Conservation (phyloP, 495 filamentous ascomycete species). For the Chaetomidium leptoderma region DNA sequence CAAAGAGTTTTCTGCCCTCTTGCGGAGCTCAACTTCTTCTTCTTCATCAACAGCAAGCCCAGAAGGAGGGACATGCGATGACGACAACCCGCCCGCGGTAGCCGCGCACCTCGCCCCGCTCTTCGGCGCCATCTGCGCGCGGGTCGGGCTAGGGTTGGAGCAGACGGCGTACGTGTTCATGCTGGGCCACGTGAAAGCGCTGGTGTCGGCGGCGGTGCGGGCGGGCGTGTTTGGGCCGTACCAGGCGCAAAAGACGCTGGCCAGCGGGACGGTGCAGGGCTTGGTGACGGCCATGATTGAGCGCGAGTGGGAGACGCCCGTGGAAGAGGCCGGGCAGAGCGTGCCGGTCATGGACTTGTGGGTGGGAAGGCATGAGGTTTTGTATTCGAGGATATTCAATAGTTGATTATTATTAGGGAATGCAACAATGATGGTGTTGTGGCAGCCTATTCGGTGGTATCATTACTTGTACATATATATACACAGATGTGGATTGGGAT, state of each 20-base stretch:
- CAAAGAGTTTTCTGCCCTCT: conserved; percentile 33
- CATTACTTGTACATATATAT: conserved; percentile 4
- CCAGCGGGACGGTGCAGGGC: conserved; percentile 56
- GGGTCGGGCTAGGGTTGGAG: conserved; percentile 56
- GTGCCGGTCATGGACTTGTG: conserved; percentile 89
- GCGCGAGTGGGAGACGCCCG: conserved; percentile 50
- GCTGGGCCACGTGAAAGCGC: conserved; percentile 80
- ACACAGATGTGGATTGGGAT: neutral
- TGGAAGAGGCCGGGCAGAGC: conserved; percentile 80
- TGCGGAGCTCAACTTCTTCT: conserved; percentile 18
- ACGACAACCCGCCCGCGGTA: conserved; percentile 31
- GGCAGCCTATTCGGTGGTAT: neutral
- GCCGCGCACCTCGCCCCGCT: conserved; percentile 73
- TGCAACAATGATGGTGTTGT: neutral
- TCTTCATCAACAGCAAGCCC: conserved; percentile 1
- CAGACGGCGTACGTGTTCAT: conserved; percentile 81
- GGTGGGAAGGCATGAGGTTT: conserved; percentile 88
- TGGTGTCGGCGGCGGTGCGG: conserved; percentile 83
- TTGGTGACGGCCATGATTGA: conserved; percentile 59
- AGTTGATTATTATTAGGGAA: conserved; percentile 29
- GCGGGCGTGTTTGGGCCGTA: conserved; percentile 90
- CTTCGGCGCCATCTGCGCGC: conserved; percentile 67
- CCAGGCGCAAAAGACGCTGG: conserved; percentile 76
- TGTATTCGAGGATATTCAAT: conserved; percentile 97
- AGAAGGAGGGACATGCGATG: neutral